Evolutionary conservation across 345 rosid species (phyloP), one percentile per base, ranked within the genome.

Genomic region (Eucalyptus melliodora): DNA sequence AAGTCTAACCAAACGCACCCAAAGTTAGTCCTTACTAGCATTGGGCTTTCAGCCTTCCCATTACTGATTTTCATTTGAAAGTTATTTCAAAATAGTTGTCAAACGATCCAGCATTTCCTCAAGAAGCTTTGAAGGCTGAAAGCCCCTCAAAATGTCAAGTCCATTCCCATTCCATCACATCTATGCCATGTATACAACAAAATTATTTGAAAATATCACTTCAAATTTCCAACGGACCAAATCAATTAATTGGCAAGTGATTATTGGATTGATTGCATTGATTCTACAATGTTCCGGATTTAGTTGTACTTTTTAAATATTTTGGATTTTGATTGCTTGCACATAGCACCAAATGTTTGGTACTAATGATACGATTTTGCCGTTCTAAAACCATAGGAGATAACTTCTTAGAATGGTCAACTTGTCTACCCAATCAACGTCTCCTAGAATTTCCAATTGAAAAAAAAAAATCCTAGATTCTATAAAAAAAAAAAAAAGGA

Each of bases 61-160:
- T 9, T 3, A 4, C 49, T 3, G 11, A 47, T 47, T 47, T 47
- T 47, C 4, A 47, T 1, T 45, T 47, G 12, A 47, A 47, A 11
- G 49, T 1, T 47, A 47, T 47, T 47, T 47, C 13, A 47, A 47
- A 47, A 47, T 47, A 47, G 0, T 47, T 11, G 2, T 4, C 50
- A 47, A 47, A 47, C 1, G 13, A 11, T 47, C 50, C 1, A 47
- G 4, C 1, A 47, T 47, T 47, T 47, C 12, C 12, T 47, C 4
- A 47, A 47, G 0, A 1, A 4, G 4, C 49, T 47, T 47, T 47
- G 4, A 0, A 45, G 4, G 49, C 4, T 47, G 12, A 45, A 45
- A n/a, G n/a, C n/a, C n/a, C n/a, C n/a, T n/a, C n/a, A n/a, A n/a
- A n/a, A n/a, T n/a, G n/a, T 50, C 51, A 50, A 15, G 51, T 50